Conservation (phyloP, 371 early-diverging fungal species). For the Mucor piriformis region DNA sequence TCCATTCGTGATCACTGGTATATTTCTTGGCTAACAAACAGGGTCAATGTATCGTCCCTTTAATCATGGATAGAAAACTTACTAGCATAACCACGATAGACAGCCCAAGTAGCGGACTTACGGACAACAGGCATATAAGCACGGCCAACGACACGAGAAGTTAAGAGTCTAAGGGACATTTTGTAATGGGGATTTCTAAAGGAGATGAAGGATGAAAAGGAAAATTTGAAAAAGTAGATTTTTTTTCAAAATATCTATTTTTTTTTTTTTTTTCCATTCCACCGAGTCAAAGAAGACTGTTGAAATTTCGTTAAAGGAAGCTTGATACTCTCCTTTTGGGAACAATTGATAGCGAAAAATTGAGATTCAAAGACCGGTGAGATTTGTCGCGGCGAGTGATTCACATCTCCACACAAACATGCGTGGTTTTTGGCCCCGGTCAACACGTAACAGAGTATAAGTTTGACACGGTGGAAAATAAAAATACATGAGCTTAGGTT, state of each 20-base stretch:
- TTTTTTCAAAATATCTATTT: constrained; percentile 23
- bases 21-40: constrained; percentile 62
- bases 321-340: constrained; percentile 19
- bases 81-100: constrained; percentile 52
- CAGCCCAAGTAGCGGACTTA: constrained; percentile 39
- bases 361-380: background rate
- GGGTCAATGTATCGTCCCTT: background rate
- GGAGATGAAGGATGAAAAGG: constrained; percentile 8
- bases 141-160: constrained; percentile 45
- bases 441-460: too few relatives aligned
- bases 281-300: constrained; percentile 43
- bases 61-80: constrained; percentile 16
- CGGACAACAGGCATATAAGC: constrained; percentile 45
- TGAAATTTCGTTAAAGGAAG: constrained; percentile 13
- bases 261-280: constrained; percentile 37
- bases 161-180: constrained; percentile 51
- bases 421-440: too few relatives aligned
- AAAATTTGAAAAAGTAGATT: constrained; percentile 5
- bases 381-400: constrained; percentile 9
- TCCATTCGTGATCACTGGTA: constrained; percentile 95
- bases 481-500: too few relatives aligned
- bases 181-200: background rate
- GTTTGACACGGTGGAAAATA: too few relatives aligned
- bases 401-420: too few relatives aligned
- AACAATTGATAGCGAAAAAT: background rate